These are phyloP conservation scores for Nicotiana rustica DNA, from an alignment of 305 asterid genomes.

Conservation along the genomic window DNA sequence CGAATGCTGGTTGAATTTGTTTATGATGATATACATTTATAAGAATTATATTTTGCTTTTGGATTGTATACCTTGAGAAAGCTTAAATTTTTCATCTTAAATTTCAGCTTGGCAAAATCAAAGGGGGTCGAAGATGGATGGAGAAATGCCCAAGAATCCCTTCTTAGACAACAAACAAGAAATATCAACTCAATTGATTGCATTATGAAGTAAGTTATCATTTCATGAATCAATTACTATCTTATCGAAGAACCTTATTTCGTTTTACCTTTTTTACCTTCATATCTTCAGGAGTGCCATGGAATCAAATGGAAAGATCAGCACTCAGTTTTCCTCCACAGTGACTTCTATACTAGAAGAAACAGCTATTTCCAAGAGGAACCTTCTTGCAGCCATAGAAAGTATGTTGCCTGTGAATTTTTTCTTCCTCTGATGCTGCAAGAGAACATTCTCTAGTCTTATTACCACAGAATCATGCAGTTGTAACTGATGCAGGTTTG, in stretches of 20 bases:
- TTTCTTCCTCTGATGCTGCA: constrained; percentile 1
- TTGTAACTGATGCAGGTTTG: constrained; percentile 28
- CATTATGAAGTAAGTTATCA: constrained; percentile 34
- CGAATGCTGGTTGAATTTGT: constrained; percentile 33
- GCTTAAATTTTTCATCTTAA: background rate
- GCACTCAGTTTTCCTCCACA: constrained; percentile 31
- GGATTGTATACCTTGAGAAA: background rate
- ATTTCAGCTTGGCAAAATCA: constrained; percentile 36
- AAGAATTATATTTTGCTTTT: background rate
- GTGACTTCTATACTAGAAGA: constrained; percentile 36
- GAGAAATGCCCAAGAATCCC: constrained; percentile 40
- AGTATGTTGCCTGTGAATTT: constrained; percentile 25
- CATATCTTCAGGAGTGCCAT: constrained; percentile 31
- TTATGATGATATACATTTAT: background rate
- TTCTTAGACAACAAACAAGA: constrained; percentile 30
- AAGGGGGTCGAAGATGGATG: constrained; percentile 32
- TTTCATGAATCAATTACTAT: constrained; percentile 7
- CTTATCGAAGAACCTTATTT: background rate
- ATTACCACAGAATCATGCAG: constrained; percentile 28
- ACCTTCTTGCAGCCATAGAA: constrained; percentile 29
- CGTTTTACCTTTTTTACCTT: constrained; percentile 5
- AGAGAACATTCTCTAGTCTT: background rate
- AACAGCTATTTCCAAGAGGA: constrained; percentile 34
- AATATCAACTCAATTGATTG: constrained; percentile 30
- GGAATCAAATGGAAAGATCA: constrained; percentile 30